Percentiles rank a stretch among this genome's conserved stretches.
Evolutionary conservation across 129 eudicot genomes (phyloP).

Genomic region (Chrysanthemum seticuspe): DNA sequence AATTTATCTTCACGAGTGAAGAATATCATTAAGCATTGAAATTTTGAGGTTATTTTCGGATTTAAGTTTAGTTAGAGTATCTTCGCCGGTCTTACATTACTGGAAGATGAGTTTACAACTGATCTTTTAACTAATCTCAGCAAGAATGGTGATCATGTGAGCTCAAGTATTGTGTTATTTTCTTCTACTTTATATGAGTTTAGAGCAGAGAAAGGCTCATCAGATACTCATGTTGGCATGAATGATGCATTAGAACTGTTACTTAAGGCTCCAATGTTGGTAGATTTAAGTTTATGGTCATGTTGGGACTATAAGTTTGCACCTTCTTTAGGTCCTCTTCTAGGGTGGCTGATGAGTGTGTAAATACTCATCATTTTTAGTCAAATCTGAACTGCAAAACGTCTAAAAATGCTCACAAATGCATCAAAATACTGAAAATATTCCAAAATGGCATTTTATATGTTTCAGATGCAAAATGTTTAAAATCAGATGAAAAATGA

Average conservation of each 20-base stretch:
- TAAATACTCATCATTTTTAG: too few species aligned
- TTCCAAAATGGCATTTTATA: too few species aligned
- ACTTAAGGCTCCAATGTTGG: conserved; percentile 76
- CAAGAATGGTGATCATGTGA: conserved; percentile 28
- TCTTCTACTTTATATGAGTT: conserved; percentile 56
- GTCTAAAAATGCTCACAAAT: too few species aligned
- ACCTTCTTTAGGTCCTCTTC: conserved; percentile 81
- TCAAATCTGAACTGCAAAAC: too few species aligned
- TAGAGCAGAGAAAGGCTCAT: conserved; percentile 23
- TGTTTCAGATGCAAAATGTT: too few species aligned
- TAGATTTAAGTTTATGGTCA: conserved; percentile 66
- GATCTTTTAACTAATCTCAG: conserved; percentile 28
- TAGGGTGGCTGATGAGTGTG: conserved; percentile 74
- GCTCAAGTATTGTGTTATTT: conserved; percentile 52
- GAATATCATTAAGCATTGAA: too few species aligned
- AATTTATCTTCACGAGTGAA: too few species aligned
- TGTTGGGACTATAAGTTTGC: conserved; percentile 76
- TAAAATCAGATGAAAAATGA: too few species aligned
- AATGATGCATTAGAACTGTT: conserved; percentile 64
- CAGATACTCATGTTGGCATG: conserved; percentile 29
- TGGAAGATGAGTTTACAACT: conserved; percentile 28
- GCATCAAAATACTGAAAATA: too few species aligned
- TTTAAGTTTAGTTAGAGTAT: too few species aligned
- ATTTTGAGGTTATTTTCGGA: too few species aligned
- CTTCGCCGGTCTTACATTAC: conserved; percentile 45